Evolutionary conservation across 768 basidiomycete genomes (phyloP), one percentile per base, ranked within the genome.

Genomic region (Leccinum aurantiacum): DNA sequence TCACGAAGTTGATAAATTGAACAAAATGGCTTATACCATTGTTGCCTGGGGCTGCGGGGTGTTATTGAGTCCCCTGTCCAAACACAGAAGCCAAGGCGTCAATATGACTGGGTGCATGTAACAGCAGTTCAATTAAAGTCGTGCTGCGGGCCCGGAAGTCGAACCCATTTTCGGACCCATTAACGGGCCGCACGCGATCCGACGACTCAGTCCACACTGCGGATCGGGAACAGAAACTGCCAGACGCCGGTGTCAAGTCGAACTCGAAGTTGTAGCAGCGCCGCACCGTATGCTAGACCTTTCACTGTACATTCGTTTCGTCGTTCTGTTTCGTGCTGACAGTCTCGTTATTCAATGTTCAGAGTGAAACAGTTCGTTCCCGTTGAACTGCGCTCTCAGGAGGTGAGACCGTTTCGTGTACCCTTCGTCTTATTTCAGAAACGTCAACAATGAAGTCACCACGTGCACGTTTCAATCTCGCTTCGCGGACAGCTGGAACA

Each of bases 11-110:
- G 25, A 14, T 13, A 3, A 3, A 15, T 31, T 22, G 33, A 41
- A 44, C 46, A 51, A 24, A 8, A 1, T 4, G 13, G 6, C 44
- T 19, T 19, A 35, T 50, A 67, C 65, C 67, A 62, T 62, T 3
- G 33, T 22, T 14, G 57, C 44, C 52, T 60, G 67, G 7, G n/a
- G 38, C 38, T 61, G 64, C 13, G 17, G 44, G 44, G 29, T 14
- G 19, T 31, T 22, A 44, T 25, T n/a, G 19, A 25, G 15, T 10
- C 10, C 38, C 47, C 51, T 29, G 24, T 25, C 53, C 3, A 48
- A 58, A 49, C 24, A 24, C 22, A 41, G 19, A 29, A n/a, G 27
- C 48, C 48, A 47, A n/a, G 62, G 27, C 17, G 38, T 33, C 53
- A 46, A 17, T 9, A 52, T 31, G 13, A 29, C 27, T 47, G 24